Percentiles rank a stretch among this genome's conserved stretches.
Evolutionary conservation across 148 eudicot species (phyloP).

Genomic region (Rhododendron henanense): DNA sequence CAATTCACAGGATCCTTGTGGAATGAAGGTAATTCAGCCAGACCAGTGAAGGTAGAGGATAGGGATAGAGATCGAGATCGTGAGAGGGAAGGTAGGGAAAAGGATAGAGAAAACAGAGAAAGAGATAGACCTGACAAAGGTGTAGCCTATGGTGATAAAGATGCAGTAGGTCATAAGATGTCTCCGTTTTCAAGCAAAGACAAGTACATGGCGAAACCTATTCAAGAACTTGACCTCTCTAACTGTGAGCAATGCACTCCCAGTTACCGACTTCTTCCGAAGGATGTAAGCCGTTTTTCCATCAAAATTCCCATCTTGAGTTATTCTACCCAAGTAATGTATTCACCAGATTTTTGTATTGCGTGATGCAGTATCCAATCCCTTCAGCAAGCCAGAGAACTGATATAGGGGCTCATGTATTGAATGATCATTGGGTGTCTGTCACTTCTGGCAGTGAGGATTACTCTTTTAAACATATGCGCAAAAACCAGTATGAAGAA

Average conservation of each 20-base stretch:
- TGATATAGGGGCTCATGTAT: slow-evolving; percentile 58
- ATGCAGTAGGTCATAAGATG: slow-evolving; percentile 48
- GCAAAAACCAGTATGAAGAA: slow-evolving; percentile 95
- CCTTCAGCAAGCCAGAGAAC: slow-evolving; percentile 84
- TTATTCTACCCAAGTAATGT: slow-evolving; percentile 3
- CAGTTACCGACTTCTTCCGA: slow-evolving; percentile 88
- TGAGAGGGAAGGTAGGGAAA: slow-evolving; percentile 1
- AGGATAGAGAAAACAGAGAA: slow-evolving; percentile 32
- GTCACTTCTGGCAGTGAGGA: slow-evolving; percentile 99
- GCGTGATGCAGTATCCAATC: slow-evolving; percentile 71
- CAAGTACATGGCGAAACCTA: slow-evolving; percentile 47
- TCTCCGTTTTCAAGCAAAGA: slow-evolving; percentile 41
- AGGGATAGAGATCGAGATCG: slow-evolving; percentile 27
- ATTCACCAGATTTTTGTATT: slow-evolving; percentile 13
- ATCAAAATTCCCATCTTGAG: background rate
- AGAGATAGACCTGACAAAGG: slow-evolving; percentile 56
- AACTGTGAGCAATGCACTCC: slow-evolving; percentile 80
- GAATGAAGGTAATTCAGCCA: slow-evolving; percentile 26
- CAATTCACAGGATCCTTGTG: slow-evolving; percentile 26
- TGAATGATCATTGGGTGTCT: slow-evolving; percentile 94
- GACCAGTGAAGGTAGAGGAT: slow-evolving; percentile 32
- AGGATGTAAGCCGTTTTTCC: slow-evolving; percentile 52
- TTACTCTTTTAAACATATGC: slow-evolving; percentile 98
- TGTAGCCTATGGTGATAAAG: slow-evolving; percentile 38
- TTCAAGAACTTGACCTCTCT: slow-evolving; percentile 69